A percentile compares a stretch with the other conserved stretches of the same genome.
phyloP scores from a whole-genome alignment of 768 basidiomycete species.

The Mycena sanguinolenta region DNA sequence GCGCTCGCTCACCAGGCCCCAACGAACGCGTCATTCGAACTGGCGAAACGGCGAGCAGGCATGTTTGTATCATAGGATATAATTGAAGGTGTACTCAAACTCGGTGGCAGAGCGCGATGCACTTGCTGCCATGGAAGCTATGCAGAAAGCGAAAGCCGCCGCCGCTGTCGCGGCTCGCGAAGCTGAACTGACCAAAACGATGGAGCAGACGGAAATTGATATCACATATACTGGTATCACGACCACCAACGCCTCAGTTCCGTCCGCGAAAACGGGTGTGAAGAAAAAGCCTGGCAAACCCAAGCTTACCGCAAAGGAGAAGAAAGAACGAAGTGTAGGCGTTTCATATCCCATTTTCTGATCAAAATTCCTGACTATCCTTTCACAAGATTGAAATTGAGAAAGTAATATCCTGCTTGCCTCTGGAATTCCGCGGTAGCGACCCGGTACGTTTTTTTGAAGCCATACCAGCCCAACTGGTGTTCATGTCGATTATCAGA shows the following conservation, averaged over 20 bases:
- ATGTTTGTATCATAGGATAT: conserved; percentile 28
- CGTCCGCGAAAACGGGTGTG: conserved; percentile 53
- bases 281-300: conserved; percentile 75
- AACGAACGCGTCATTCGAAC: conserved; percentile 66
- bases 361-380: conserved; percentile 3
- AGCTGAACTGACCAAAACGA: conserved; percentile 54
- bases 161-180: conserved; percentile 51
- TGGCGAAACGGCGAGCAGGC: conserved; percentile 76
- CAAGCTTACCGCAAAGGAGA: conserved; percentile 83
- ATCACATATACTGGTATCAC: conserved; percentile 56
- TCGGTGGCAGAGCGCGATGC: conserved; percentile 70
- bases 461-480: background rate
- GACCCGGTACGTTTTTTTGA: conserved; percentile 74
- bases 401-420: conserved; percentile 79
- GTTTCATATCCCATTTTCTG: background rate
- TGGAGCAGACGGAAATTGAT: conserved; percentile 56
- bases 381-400: conserved; percentile 70
- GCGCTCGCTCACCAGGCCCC: conserved; percentile 62
- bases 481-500: conserved; percentile 53
- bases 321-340: conserved; percentile 82
- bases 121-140: conserved; percentile 65
- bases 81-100: background rate
- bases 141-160: conserved; percentile 53
- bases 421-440: conserved; percentile 91
- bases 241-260: conserved; percentile 51